Percentiles rank a stretch among this genome's conserved stretches.
These are phyloP conservation scores for Talaromyces stipitatus DNA, from an alignment of 495 filamentous ascomycete genomes.

Conservation along the genomic window DNA sequence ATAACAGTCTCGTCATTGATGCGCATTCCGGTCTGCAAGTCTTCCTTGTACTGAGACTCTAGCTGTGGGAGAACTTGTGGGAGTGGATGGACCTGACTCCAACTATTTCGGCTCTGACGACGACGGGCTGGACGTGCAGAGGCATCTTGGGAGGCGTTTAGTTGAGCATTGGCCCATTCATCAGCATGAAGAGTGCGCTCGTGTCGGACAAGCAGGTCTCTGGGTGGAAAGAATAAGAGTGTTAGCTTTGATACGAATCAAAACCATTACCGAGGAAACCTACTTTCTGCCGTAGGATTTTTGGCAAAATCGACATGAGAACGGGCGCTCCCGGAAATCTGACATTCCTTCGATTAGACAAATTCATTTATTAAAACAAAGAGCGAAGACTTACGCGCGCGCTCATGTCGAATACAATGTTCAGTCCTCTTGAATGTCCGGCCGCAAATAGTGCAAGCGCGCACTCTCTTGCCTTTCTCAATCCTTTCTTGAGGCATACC, in stretches of 20 bases:
- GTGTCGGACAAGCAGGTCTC: slow-evolving; percentile 45
- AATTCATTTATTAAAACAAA: neutral
- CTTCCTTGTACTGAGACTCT: neutral
- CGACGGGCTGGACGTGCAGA: slow-evolving; percentile 1
- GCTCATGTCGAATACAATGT: slow-evolving; percentile 8
- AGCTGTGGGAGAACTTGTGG: neutral
- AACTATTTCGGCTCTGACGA: slow-evolving; percentile 6
- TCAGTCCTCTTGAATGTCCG: slow-evolving; percentile 8
- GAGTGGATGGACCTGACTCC: neutral
- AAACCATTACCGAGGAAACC: neutral
- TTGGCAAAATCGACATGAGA: slow-evolving; percentile 7
- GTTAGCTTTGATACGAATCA: neutral
- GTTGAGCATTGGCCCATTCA: slow-evolving; percentile 6
- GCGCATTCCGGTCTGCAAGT: neutral
- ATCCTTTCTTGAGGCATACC: slow-evolving; percentile 7
- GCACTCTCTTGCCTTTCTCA: slow-evolving; percentile 5
- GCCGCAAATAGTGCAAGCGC: slow-evolving; percentile 7
- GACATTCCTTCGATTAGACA: neutral
- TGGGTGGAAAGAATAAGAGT: neutral
- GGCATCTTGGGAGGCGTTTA: neutral
- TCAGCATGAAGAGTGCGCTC: slow-evolving; percentile 23
- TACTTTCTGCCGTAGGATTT: slow-evolving; percentile 9
- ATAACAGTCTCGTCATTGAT: slow-evolving; percentile 7
- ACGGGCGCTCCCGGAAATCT: slow-evolving; percentile 7
- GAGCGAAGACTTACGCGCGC: slow-evolving; percentile 2